Conservation (phyloP, 1,284 basidiomycete genomes). For the Tilletiaria anomala region DNA sequence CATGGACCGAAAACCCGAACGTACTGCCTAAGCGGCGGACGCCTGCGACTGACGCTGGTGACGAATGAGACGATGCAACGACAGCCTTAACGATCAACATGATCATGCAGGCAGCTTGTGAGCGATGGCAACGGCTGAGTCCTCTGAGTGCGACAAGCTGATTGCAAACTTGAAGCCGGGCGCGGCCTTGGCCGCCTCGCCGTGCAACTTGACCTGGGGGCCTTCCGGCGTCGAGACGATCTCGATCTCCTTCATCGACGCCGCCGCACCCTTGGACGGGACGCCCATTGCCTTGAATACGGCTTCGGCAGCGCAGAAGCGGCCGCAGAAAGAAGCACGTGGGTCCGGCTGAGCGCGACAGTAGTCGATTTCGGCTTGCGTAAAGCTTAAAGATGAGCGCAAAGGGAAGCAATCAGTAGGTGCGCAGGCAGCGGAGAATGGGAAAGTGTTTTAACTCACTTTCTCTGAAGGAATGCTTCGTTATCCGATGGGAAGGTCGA, state of each 20-base stretch:
- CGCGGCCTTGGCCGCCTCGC: constrained; percentile 47
- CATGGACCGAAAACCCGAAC: too few species aligned
- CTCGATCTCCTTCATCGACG: constrained; percentile 90
- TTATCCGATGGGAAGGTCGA: constrained; percentile 78
- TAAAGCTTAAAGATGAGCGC: constrained; percentile 49
- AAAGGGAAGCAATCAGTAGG: neutral
- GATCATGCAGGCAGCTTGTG: constrained; percentile 8
- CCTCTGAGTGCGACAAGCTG: constrained; percentile 63
- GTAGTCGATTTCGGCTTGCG: constrained; percentile 70
- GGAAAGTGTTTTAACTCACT: constrained; percentile 39
- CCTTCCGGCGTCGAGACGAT: constrained; percentile 55
- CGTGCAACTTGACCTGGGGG: constrained; percentile 60
- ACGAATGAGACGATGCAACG: too few species aligned
- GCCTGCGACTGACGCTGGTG: too few species aligned
- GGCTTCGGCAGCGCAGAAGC: constrained; percentile 95
- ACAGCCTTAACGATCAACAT: too few species aligned
- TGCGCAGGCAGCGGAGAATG: neutral
- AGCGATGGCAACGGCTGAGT: constrained; percentile 26
- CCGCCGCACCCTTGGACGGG: constrained; percentile 75
- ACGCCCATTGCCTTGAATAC: constrained; percentile 95
- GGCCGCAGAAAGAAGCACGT: constrained; percentile 77
- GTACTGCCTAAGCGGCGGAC: too few species aligned
- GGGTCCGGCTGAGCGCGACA: constrained; percentile 76
- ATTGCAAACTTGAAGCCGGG: constrained; percentile 56
- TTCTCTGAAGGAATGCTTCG: constrained; percentile 73